Base-by-base conservation (phyloP, 768 basidiomycete genomes). In the Termitomyces sp. region DNA sequence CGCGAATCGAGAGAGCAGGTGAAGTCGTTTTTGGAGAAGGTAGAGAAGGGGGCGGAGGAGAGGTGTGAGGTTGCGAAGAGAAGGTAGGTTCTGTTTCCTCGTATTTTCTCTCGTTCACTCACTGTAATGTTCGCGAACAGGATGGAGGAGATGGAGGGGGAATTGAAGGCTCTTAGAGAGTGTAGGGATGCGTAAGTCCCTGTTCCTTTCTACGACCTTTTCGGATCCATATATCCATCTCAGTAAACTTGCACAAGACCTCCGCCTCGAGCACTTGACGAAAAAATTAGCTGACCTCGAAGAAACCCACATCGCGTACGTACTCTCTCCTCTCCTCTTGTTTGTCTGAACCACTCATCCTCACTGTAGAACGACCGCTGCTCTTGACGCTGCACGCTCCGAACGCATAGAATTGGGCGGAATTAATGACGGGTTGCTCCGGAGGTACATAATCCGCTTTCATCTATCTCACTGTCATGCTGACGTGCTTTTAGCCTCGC, bases 11-110 rank as follows among this genome's bases (percentile, higher is more conserved):
- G 14, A 25, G 44, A 52, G 23, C 52, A 70, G 44, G 27, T 60
- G 7, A 56, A 69, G 35, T 49, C 70, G 2, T 52, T 70, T 10
- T 21, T 34, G 44, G 43, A 52, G 16, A 41, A 11, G 23, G 21
- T 45, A 10, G 23, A 42, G 27, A 50, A 48, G 12, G 34, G 3
- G 29, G 46, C 54, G 25, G 58, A 56, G 23, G 45, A 45, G 29
- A 53, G 25, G 17, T 32, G 46, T 7, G 34, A 31, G 10, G n/a
- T 37, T 9, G 23, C 19, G 7, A 38, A 29, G n/a, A 32, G 17
- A 35, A 54, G 32, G 53, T 45, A 19, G 7, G 21, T 27, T 25
- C 2, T 54, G 2, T 42, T 42, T 8, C 43, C 41, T 31, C 2
- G 19, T 54, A 19, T 37, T 16, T 38, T 19, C 32, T 41, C 7